Percentiles rank a stretch among this genome's conserved stretches.
Conservation (phyloP, 1,139 yeast genomes). For the Yamadazyma siamensis region DNA sequence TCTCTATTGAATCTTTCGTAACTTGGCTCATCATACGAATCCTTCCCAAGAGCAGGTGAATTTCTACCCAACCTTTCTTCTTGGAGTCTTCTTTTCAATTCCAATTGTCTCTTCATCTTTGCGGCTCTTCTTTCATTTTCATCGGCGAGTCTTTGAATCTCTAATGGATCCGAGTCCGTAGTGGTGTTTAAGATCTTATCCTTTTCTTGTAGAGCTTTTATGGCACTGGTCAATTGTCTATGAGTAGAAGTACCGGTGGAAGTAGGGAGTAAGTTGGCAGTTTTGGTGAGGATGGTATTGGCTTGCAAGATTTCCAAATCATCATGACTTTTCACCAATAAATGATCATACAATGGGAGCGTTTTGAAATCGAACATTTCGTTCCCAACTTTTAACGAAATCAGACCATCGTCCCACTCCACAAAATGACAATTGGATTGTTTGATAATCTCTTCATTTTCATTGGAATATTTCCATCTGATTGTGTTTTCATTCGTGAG, state of each 20-base stretch:
- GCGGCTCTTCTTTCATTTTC: slow-evolving; percentile 70
- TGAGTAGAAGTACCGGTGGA: slow-evolving; percentile 84
- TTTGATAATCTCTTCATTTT: slow-evolving; percentile 61
- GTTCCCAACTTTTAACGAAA: slow-evolving; percentile 80
- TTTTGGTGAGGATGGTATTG: slow-evolving; percentile 44
- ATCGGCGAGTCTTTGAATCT: slow-evolving; percentile 77
- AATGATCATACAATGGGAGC: slow-evolving; percentile 67
- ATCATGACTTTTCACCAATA: slow-evolving; percentile 69
- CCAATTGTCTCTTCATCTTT: slow-evolving; percentile 67
- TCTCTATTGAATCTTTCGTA: slow-evolving; percentile 40
- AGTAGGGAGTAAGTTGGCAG: slow-evolving; percentile 79
- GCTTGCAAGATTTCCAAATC: slow-evolving; percentile 69
- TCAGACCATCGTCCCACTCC: slow-evolving; percentile 91
- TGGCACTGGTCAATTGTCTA: slow-evolving; percentile 72
- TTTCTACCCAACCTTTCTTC: slow-evolving; percentile 39
- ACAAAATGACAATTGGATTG: slow-evolving; percentile 89
- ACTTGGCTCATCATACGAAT: slow-evolving; percentile 28
- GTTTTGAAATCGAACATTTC: slow-evolving; percentile 81
- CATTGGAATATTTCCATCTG: slow-evolving; percentile 87
- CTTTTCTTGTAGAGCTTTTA: slow-evolving; percentile 61
- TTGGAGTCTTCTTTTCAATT: slow-evolving; percentile 48
- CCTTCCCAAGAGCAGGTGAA: slow-evolving; percentile 20
- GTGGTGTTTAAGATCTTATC: slow-evolving; percentile 61
- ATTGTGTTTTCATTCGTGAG: slow-evolving; percentile 76
- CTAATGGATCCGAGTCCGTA: slow-evolving; percentile 83